Conservation (phyloP, 2,329 filamentous ascomycete genomes). For the Davidsoniella neocaledoniae region DNA sequence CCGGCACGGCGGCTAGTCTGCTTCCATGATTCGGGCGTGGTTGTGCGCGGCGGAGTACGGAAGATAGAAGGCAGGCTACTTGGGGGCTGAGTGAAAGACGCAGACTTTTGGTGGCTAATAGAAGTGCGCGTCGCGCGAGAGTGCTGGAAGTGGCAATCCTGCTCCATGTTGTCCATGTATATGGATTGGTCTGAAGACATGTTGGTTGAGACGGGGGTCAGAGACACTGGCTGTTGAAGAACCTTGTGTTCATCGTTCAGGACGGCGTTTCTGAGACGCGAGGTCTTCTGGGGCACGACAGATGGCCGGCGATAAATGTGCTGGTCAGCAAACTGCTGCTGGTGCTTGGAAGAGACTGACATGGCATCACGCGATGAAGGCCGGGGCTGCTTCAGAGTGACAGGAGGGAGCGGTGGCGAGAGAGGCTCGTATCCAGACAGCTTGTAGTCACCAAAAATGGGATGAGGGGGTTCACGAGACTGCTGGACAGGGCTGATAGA, state of each 20-base stretch:
- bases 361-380: background rate
- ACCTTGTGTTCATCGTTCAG: background rate
- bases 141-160: background rate
- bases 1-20: background rate
- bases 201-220: background rate
- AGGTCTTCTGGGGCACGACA: background rate
- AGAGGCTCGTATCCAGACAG: constrained; percentile 4
- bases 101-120: background rate
- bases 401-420: constrained; percentile 4
- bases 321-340: background rate
- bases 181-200: too few species aligned
- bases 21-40: constrained; percentile 10
- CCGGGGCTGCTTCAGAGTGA: background rate
- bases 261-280: background rate
- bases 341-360: background rate
- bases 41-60: background rate
- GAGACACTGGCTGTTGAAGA: background rate
- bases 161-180: too few species aligned
- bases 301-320: background rate
- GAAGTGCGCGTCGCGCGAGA: background rate
- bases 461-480: background rate
- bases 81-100: background rate
- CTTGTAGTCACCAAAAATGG: background rate
- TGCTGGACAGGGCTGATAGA: constrained; percentile 2
- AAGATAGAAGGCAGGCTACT: background rate